Base-by-base conservation (phyloP, 2,329 filamentous ascomycete genomes). In the Alternaria solani region DNA sequence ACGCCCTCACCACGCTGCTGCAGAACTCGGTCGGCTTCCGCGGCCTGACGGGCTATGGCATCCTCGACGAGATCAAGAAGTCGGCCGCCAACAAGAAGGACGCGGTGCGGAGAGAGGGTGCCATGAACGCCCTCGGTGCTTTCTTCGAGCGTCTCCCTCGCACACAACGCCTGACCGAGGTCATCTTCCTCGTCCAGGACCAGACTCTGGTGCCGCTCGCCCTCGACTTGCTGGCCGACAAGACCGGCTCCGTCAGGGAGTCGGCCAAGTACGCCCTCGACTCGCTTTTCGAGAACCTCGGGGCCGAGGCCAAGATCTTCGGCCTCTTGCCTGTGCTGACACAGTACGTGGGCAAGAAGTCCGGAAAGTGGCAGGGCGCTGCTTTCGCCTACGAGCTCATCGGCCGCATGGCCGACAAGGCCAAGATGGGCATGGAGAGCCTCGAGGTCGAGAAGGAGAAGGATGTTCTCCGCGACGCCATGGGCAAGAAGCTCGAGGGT, bases 281-380 rank as follows among this genome's bases (percentile, higher is more conserved):
- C 78, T 91, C 92, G 25, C 85, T 98, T 25, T 96, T 97, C 79
- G 85, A 85, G 67, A 88, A 90, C 75, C 83, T 99, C 64, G 89
- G 87, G 75, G 83, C 93, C 57, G 95, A 98, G 83, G 89, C 92
- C 51, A 87, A 96, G 73, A 90, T 96, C 53, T 87, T 88, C 64
- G 94, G 91, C 20, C 86, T 99, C 42, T 83, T 99, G 52, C 93
- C 95, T 3, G 86, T 88, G 16, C 83, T 99, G 41, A 81, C 84
- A 63, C 81, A 85, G 53, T 98, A 98, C 78, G 85, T 99, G 30
- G 84, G 85, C 75, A 96, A 93, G 81, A 88, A 88, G 74, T 91
- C 93, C 16, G 94, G 92, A 67, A 99, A 99, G 82, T 99, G 95
- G 95, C 95, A 99, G 81, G 95, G 95, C 62, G 92, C 92, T 16